Base-by-base conservation (phyloP, 805 yeast species). In the Yarrowia bubula region DNA sequence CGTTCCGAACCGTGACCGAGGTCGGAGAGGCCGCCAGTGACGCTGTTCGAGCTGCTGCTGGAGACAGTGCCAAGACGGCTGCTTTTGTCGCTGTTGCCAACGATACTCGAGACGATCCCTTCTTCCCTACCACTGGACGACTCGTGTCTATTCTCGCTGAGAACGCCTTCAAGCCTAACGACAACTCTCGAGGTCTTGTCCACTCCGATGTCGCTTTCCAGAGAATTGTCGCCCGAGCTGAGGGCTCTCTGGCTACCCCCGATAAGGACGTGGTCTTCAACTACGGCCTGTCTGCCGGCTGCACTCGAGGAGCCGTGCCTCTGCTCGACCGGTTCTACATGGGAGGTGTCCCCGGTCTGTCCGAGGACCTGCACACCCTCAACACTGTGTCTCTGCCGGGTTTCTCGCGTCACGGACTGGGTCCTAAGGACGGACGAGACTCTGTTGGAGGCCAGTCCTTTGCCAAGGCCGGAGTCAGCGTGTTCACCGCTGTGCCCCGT, bases 351-450 rank as follows among this genome's bases (percentile, higher is more conserved):
- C 51, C 64, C 33, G 51, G 51, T 2, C 51, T 44, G 15, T 58
- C 51, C 17, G 51, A 44, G 8, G 64, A 58, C 35, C 33, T 43
- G 43, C 64, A 58, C 51, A 43, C 64, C 14, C 64, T 43, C 51
- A 58, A 44, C 51, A 44, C 51, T 15, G 51, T 58, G 33, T 5
- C 64, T 15, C 51, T 58, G n/a, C 50, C 51, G n/a, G 64, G 64
- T 14, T 58, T 58, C 33, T 33, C 51, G 50, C 51, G 51, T 14
- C 64, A 44, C 41, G 64, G 64, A 7, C 51, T 58, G 32, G 64
- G 64, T n/a, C 64, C 64, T 43, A 58, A 58, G 64, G 64, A 58
- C 35, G 64, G 51, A 22, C 32, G 43, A 43, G 64, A 58, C 51
- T 43, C 64, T 9, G 64, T 58, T 5, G 64, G 64, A n/a, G 64